A percentile compares a stretch with the other conserved stretches of the same genome.
Evolutionary conservation across 2,329 filamentous ascomycete species (phyloP).

Genomic region (Colletotrichum musicola): DNA sequence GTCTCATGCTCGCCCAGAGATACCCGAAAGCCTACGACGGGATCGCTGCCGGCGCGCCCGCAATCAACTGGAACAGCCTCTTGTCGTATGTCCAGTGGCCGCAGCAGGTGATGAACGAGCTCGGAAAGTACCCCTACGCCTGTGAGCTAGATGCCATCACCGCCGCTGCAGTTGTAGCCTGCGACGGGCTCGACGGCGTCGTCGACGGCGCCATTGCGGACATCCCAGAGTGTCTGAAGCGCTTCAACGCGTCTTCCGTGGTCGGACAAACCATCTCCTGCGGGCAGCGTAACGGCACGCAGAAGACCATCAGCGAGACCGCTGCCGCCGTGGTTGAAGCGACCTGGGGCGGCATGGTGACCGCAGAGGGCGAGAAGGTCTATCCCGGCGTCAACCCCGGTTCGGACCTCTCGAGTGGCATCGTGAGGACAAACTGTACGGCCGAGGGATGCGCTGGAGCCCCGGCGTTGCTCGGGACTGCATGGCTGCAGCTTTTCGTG

Average conservation of each 20-base stretch:
- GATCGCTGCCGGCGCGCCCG: slow-evolving; percentile 43
- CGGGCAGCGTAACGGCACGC: neutral
- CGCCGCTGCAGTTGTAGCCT: slow-evolving; percentile 49
- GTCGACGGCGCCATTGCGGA: slow-evolving; percentile 41
- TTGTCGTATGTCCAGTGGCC: slow-evolving; percentile 6
- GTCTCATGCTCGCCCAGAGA: slow-evolving; percentile 58
- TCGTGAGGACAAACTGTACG: neutral
- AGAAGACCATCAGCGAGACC: neutral
- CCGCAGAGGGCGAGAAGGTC: neutral
- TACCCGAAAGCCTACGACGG: slow-evolving; percentile 64
- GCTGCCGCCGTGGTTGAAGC: neutral
- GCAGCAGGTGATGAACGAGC: slow-evolving; percentile 24
- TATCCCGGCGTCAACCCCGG: slow-evolving; percentile 6
- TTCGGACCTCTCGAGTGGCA: neutral
- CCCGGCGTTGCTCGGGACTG: neutral
- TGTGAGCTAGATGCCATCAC: slow-evolving; percentile 48
- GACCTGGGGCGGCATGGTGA: neutral
- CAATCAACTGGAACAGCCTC: slow-evolving; percentile 43
- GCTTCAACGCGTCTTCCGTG: slow-evolving; percentile 43
- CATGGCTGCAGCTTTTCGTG: slow-evolving; percentile 18
- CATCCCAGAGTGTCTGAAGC: slow-evolving; percentile 16
- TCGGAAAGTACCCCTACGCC: slow-evolving; percentile 4
- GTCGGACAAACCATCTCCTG: slow-evolving; percentile 37
- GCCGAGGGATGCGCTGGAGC: neutral
- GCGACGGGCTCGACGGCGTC: slow-evolving; percentile 43